phyloP scores from a whole-genome alignment of 73 alveolate species.

The Paramecium sexaurelia region DNA sequence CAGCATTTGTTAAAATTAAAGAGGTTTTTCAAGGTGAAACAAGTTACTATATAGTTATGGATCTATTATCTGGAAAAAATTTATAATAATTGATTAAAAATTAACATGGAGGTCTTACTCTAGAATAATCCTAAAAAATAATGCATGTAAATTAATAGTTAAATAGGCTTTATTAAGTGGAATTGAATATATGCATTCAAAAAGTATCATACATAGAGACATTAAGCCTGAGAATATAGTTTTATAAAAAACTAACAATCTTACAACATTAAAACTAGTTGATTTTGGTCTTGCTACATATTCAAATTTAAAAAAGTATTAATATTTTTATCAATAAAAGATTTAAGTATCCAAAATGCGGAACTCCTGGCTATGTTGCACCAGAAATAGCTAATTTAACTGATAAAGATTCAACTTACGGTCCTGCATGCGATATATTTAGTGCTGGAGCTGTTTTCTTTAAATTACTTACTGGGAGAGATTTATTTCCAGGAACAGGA shows the following conservation, averaged over 20 bases:
- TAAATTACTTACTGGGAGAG: constrained; percentile 37
- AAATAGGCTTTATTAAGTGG: constrained; percentile 62
- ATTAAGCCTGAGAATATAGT: constrained; percentile 10
- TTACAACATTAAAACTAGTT: constrained; percentile 50
- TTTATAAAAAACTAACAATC: constrained; percentile 7
- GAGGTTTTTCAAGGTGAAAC: constrained; percentile 53
- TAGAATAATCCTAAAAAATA: constrained; percentile 34
- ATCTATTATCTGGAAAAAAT: constrained; percentile 33
- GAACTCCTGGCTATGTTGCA: constrained; percentile 77
- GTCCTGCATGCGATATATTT: too few species aligned
- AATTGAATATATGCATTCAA: constrained; percentile 44
- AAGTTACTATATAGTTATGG: constrained; percentile 48
- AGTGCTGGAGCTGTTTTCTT: too few species aligned
- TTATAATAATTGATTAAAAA: constrained; percentile 29
- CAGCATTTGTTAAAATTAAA: not conserved
- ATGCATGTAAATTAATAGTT: constrained; percentile 36
- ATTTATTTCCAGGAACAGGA: not conserved
- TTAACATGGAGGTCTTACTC: not conserved
- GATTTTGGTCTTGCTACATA: constrained; percentile 66
- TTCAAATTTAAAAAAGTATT: constrained; percentile 32
- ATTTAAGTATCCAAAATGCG: constrained; percentile 53
- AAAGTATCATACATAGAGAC: constrained; percentile 44
- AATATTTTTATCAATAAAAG: not conserved
- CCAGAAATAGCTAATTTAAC: too few species aligned
- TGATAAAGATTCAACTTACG: too few species aligned